Base-by-base conservation (phyloP, 225 moss, liverwort and hornwort genomes). In the Bryoerythrophyllum caledonicum region DNA sequence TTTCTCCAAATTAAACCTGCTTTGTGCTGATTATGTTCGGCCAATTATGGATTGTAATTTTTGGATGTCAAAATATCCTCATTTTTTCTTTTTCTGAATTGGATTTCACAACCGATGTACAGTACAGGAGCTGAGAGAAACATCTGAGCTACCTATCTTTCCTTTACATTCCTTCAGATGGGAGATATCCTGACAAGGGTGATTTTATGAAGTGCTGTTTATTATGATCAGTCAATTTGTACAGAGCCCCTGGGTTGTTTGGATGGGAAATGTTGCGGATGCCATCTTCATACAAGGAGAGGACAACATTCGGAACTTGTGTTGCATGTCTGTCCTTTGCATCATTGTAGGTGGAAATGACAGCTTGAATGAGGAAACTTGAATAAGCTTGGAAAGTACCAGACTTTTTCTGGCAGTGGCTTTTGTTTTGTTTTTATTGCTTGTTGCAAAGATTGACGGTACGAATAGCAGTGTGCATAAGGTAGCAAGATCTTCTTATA, bases 271-370 rank as follows among this genome's bases (percentile, higher is more conserved):
- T 44, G 34, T 23, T 46, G 32, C 34, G 21, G 24, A 34, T 25
- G 23, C 49, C 52, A 68, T 70, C 54, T 55, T 56, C 24, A 54
- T 26, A 8, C 12, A n/a, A 27, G 8, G 7, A 1, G 24, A 74
- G 69, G 74, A 74, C 46, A 65, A 24, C 71, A 66, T n/a, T 60
- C 51, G 23, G 49, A 80, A 40, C 59, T 56, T 75, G 80, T 71
- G 70, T 52, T 61, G 53, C 43, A n/a, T 61, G 66, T 15, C 44
- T 4, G 61, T 79, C 71, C 72, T 76, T n/a, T 38, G 70, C 28
- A 80, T 65, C 75, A 75, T 80, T 51, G 38, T 8, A 49, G 25
- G 4, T 60, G 62, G 68, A 11, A 34, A 55, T 20, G 34, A 35
- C 25, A 34, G 53, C 4, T 6, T 34, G 46, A 65, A 37, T 34